Percentiles rank a stretch among this genome's conserved stretches.
These are phyloP conservation scores for Cymbopogon flexuosus DNA, from an alignment of 202 grass and related monocot species.

Conservation along the genomic window DNA sequence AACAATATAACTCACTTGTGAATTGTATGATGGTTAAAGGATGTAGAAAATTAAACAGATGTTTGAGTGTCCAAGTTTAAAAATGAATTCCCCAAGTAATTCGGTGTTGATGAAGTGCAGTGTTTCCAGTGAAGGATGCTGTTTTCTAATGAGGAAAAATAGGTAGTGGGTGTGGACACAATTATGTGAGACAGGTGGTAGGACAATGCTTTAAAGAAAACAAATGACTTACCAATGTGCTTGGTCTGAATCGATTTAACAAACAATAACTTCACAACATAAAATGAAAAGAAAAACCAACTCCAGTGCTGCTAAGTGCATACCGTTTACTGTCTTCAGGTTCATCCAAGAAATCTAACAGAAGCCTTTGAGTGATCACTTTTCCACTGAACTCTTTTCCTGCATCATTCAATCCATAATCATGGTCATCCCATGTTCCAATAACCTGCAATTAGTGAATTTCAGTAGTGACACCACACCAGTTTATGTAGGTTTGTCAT, in stretches of 20 bases:
- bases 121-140: neutral
- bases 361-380: conserved; percentile 56
- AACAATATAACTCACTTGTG: neutral
- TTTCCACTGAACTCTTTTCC: conserved; percentile 75
- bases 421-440: conserved; percentile 98
- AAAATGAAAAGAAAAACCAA: neutral
- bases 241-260: neutral
- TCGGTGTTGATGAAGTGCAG: neutral
- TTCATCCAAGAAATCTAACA: conserved; percentile 97
- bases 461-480: neutral
- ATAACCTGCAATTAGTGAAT: conserved; percentile 64
- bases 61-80: neutral
- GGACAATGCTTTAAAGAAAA: neutral
- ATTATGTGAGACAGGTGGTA: neutral
- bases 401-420: conserved; percentile 97
- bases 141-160: neutral
- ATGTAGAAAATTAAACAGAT: neutral
- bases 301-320: neutral
- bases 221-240: neutral
- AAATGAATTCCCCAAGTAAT: neutral
- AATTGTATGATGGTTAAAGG: neutral
- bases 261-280: neutral
- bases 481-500: neutral
- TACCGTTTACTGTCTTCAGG: conserved; percentile 62
- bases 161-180: neutral